Base-by-base conservation (phyloP, 2,329 filamentous ascomycete genomes). In the Stromatinia cepivora region DNA sequence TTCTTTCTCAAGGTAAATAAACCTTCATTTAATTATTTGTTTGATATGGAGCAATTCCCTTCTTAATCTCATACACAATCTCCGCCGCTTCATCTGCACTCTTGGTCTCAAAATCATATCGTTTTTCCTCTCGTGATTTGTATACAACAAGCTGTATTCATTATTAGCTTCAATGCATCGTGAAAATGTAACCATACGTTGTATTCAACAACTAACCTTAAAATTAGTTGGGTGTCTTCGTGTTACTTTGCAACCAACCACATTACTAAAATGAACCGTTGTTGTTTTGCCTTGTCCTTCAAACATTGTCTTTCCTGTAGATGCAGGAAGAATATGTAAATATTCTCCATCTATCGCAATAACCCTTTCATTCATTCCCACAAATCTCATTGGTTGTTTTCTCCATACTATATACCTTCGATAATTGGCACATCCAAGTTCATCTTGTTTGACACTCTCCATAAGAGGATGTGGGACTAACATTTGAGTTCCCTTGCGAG, bases 291-390 rank as follows among this genome's bases (percentile, higher is more conserved):
- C 87, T 68, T 83, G 84, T 31, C 84, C 85, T 69, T 90, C 88
- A 70, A 87, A 85, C 69, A 88, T 81, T 15, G 87, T 69, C 77
- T 91, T 92, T 50, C 89, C 88, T 13, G 85, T 85, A 2, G 86
- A 86, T 1, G 87, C 84, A 36, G 92, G 91, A 85, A 93, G 90
- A 75, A 96, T 93, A 79, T 94, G 92, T 71, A 96, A 88, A 78
- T 94, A 95, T 78, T 96, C 92, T 70, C 91, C 91, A 75, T 94
- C 92, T 73, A 96, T 92, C 59, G 91, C 88, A 54, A 95, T 82
- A 13, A 92, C 87, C 70, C 91, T 87, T 75, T 93, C 90, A 71
- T 92, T 91, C 76, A 90, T 86, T 5, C 88, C 89, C 54, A 92
- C 89, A 75, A 95, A 90, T 34, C 91, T 88, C 86, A 95, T 92